Evolutionary conservation across 2,329 filamentous ascomycete genomes (phyloP).

Genomic region (Epichloe typhina): DNA sequence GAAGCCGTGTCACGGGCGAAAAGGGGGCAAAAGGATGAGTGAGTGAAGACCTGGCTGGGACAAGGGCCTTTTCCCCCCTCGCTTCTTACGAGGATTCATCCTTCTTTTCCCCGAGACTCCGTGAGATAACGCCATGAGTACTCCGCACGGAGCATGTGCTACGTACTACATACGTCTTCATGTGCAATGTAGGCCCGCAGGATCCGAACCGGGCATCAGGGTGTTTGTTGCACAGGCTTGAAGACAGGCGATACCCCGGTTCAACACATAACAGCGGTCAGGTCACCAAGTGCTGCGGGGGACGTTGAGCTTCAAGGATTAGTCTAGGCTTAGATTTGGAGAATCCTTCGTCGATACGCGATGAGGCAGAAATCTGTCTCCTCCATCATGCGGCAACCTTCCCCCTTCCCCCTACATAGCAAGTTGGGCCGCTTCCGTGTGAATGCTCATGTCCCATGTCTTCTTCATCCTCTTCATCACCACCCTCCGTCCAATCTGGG

Average conservation of each 20-base stretch:
- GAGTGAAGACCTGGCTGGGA: no score
- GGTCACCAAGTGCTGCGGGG: no score
- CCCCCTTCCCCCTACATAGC: neutral
- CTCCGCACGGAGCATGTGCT: no score
- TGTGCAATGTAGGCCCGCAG: no score
- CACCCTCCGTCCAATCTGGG: slow-evolving; percentile 37
- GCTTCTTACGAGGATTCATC: no score
- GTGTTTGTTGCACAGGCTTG: neutral
- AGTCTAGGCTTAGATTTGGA: no score
- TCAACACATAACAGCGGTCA: neutral
- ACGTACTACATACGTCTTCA: no score
- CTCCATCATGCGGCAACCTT: neutral
- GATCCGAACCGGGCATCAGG: neutral
- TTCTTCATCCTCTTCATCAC: slow-evolving; percentile 25
- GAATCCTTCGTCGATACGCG: neutral
- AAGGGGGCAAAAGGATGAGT: neutral
- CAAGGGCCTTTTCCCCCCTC: no score
- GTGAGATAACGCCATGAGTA: no score
- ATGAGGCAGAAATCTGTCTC: neutral
- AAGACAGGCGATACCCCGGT: neutral
- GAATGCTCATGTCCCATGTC: slow-evolving; percentile 11
- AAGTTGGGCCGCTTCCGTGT: slow-evolving; percentile 3
- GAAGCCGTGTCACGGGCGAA: neutral
- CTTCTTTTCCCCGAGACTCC: no score
- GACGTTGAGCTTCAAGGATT: no score